These are phyloP conservation scores for Asterella californica DNA, from an alignment of 225 moss, liverwort and hornwort species.

Conservation along the genomic window DNA sequence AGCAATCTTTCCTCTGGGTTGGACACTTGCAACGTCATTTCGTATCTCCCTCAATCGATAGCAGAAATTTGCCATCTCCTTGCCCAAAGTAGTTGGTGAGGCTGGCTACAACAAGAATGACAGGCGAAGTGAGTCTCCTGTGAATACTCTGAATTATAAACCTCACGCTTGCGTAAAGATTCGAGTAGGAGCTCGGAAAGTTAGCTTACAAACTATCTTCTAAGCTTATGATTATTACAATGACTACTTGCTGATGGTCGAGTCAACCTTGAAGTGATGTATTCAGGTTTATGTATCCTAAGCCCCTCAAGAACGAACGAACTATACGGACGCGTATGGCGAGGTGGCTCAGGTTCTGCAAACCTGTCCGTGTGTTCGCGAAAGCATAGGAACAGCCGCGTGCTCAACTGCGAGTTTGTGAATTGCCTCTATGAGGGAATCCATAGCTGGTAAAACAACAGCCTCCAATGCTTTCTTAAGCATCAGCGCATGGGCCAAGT, in stretches of 20 bases:
- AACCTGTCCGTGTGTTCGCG: constrained; percentile 81
- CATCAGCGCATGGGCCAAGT: constrained; percentile 83
- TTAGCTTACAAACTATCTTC: not conserved
- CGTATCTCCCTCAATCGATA: constrained; percentile 68
- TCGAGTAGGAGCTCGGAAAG: not conserved
- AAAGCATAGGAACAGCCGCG: constrained; percentile 61
- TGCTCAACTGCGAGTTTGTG: constrained; percentile 65
- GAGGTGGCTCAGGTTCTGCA: not conserved
- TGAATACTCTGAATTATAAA: not conserved
- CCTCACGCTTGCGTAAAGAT: not conserved
- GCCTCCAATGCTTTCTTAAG: constrained; percentile 56
- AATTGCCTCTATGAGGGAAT: constrained; percentile 53
- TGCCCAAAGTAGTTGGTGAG: constrained; percentile 84
- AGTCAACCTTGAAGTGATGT: not conserved
- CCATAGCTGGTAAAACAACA: constrained; percentile 70
- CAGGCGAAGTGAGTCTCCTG: constrained; percentile 1
- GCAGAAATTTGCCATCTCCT: constrained; percentile 88
- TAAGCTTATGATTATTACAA: not conserved
- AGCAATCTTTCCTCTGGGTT: constrained; percentile 77
- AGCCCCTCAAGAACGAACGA: not conserved
- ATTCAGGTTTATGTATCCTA: not conserved
- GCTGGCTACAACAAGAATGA: constrained; percentile 61
- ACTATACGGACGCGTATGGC: too few relatives aligned
- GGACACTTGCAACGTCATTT: constrained; percentile 54
- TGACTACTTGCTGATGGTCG: not conserved